These are phyloP conservation scores for Lachancea sp. DNA, from an alignment of 805 yeast genomes.

Conservation along the genomic window DNA sequence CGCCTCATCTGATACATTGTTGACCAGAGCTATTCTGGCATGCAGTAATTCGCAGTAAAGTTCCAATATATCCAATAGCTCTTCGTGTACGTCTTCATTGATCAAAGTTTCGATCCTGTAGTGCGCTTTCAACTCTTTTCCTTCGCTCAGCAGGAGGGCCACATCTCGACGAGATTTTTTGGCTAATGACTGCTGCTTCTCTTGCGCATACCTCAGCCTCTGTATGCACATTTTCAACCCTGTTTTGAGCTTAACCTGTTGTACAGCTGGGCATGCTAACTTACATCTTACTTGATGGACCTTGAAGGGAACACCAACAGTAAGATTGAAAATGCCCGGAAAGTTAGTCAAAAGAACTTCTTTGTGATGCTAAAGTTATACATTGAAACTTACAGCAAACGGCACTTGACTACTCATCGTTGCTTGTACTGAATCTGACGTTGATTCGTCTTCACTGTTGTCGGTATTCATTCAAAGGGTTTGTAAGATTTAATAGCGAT, in stretches of 20 bases:
- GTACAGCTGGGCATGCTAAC: not conserved
- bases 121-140: conserved; percentile 75
- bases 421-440: no score
- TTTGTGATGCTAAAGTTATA: not conserved
- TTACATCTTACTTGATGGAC: not conserved
- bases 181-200: conserved; percentile 65
- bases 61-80: conserved; percentile 71
- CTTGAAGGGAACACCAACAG: not conserved
- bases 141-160: conserved; percentile 62
- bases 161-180: conserved; percentile 65
- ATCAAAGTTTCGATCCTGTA: conserved; percentile 81
- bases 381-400: conserved; percentile 14
- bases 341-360: not conserved
- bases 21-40: conserved; percentile 64
- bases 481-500: not conserved
- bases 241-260: conserved; percentile 25
- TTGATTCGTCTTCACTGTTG: no score
- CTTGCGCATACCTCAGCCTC: conserved; percentile 63
- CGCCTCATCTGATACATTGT: conserved; percentile 35
- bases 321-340: not conserved
- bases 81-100: conserved; percentile 73
- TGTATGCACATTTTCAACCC: conserved; percentile 59
- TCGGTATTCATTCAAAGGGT: not conserved
- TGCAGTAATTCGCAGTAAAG: conserved; percentile 73
- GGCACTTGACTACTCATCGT: conserved; percentile 15